Evolutionary conservation across 495 filamentous ascomycete genomes (phyloP).

Genomic region (Penicillium ochrochloron): DNA sequence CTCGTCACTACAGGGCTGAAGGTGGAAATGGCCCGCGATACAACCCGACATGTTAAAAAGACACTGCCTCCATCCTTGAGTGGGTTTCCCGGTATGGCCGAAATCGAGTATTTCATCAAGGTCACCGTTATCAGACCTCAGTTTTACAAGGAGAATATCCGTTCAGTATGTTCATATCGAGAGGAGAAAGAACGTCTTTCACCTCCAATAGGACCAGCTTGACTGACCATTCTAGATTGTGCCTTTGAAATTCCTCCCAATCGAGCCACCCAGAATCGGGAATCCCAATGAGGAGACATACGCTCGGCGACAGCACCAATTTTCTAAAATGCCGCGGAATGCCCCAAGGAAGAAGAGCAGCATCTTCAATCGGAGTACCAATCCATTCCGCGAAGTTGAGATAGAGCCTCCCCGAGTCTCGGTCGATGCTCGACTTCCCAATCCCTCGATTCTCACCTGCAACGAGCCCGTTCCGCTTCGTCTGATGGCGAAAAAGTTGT

Average conservation of each 20-base stretch:
- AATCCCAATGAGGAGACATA: constrained; percentile 76
- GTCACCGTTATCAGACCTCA: constrained; percentile 82
- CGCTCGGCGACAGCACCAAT: constrained; percentile 79
- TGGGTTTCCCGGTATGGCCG: constrained; percentile 79
- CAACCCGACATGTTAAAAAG: constrained; percentile 72
- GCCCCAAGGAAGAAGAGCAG: constrained; percentile 51
- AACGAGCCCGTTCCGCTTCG: constrained; percentile 83
- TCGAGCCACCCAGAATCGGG: constrained; percentile 80
- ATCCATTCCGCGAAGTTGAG: constrained; percentile 25
- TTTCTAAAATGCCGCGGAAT: constrained; percentile 51
- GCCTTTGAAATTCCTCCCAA: constrained; percentile 82
- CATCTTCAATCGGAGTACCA: constrained; percentile 56
- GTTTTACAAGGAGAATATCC: constrained; percentile 84
- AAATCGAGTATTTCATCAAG: constrained; percentile 93
- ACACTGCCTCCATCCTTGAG: constrained; percentile 87
- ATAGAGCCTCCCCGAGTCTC: constrained; percentile 54
- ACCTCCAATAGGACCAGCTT: not conserved
- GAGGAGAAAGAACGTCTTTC: not conserved
- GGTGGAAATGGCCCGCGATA: constrained; percentile 61
- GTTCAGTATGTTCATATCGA: constrained; percentile 52
- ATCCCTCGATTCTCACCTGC: constrained; percentile 88
- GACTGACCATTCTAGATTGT: constrained; percentile 46
- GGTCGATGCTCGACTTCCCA: constrained; percentile 82
- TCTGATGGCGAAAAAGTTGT: constrained; percentile 74
- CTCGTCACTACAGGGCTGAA: constrained; percentile 59